phyloP scores from a whole-genome alignment of 495 filamentous ascomycete species.

The Daldinia concentrica region DNA sequence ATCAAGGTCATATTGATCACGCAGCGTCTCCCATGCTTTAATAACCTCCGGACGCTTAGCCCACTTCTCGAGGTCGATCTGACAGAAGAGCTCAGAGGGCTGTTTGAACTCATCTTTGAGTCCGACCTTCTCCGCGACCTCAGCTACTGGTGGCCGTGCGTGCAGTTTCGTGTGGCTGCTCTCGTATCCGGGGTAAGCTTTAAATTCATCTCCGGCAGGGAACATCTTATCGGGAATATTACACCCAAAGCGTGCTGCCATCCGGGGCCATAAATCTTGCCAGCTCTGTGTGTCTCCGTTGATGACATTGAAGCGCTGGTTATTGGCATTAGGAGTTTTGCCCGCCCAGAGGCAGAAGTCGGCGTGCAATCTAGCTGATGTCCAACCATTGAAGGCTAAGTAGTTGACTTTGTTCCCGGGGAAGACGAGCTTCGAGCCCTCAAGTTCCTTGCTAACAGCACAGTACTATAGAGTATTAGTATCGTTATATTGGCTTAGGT shows the following conservation, averaged over 20 bases:
- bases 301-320: conserved; percentile 65
- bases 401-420: conserved; percentile 61
- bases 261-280: conserved; percentile 65
- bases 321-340: conserved; percentile 51
- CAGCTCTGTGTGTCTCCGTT: conserved; percentile 65
- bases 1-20: conserved; percentile 58
- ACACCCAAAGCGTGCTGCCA: conserved; percentile 58
- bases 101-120: conserved; percentile 47
- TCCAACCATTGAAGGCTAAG: conserved; percentile 62
- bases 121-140: conserved; percentile 52
- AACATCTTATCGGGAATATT: conserved; percentile 60
- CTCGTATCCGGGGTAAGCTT: conserved; percentile 28
- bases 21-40: conserved; percentile 56
- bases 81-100: conserved; percentile 50
- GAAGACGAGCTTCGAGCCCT: conserved; percentile 55
- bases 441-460: conserved; percentile 58
- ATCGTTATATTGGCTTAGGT: neutral
- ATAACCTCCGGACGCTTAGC: conserved; percentile 60
- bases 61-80: conserved; percentile 64
- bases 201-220: conserved; percentile 27
- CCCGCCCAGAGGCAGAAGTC: conserved; percentile 64
- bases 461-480: conserved; percentile 48
- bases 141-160: conserved; percentile 54
- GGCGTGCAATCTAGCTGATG: conserved; percentile 59
- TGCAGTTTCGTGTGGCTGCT: conserved; percentile 42